Evolutionary conservation across 2,329 filamentous ascomycete species (phyloP).

Genomic region (Pseudocercospora eumusae): DNA sequence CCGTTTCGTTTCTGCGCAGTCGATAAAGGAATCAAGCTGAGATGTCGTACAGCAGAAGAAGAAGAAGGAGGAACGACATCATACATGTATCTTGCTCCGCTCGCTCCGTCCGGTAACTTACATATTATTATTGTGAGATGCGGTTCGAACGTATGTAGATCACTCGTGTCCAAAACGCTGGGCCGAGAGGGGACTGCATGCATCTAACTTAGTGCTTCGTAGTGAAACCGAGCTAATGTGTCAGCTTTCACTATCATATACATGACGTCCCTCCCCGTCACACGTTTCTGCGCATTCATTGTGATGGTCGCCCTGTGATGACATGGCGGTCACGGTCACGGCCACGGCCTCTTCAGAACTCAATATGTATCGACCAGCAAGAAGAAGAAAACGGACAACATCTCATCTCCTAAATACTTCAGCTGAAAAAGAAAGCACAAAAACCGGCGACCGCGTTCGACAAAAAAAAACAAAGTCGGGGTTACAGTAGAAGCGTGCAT

Average conservation of each 20-base stretch:
- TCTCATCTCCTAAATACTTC: too few species aligned
- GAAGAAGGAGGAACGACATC: neutral
- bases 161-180: neutral
- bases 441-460: neutral
- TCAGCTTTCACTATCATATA: constrained; percentile 4
- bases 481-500: neutral
- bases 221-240: constrained; percentile 3
- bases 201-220: neutral
- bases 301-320: too few species aligned
- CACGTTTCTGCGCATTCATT: neutral
- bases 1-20: neutral
- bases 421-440: too few species aligned
- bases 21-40: neutral
- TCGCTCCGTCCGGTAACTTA: too few species aligned
- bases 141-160: neutral
- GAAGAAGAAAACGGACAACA: too few species aligned
- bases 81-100: neutral
- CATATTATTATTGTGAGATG: too few species aligned
- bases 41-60: constrained; percentile 1
- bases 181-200: neutral
- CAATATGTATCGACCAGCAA: too few species aligned
- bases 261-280: neutral
- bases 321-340: too few species aligned
- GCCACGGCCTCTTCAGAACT: too few species aligned
- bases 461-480: neutral